Base-by-base conservation (phyloP, 306 rosid species). In the Hippophae gyantsensis region DNA sequence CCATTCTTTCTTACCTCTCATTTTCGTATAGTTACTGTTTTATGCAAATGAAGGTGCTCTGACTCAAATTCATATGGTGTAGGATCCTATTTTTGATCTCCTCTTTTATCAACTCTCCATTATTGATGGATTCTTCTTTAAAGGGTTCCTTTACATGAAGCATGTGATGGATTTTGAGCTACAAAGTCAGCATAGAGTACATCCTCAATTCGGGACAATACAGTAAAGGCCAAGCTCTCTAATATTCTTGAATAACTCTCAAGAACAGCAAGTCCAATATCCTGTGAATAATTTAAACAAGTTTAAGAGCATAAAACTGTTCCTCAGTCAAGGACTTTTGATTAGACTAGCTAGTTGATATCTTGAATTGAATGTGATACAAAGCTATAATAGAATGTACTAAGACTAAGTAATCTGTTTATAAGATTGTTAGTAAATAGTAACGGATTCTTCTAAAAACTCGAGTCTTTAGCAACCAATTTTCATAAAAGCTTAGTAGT, bases 171-270 rank as follows among this genome's bases (percentile, higher is more conserved):
- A 70, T 61, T 82, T 71, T 78, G 94, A 50, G 88, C 61, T 3
- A 40, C 60, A 42, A 1, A 54, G 76, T 93, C 99, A 43, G 99
- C 95, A 42, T 78, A 62, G 8, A 86, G 87, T 41, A 93, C 97
- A 75, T 93, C 99, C 50, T 93, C 99, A 45, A 93, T 82, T 69
- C 95, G 84, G 51, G 99, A 93, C 60, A 80, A 72, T 48, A 93
- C 95, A 25, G 99, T 93, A 62, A 73, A 93, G 41, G 99, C 99
- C 70, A 93, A 79, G 81, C 97, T 93, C 67, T 93, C 99, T 44
- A 93, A 72, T 67, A 88, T 84, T 74, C 99, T 84, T 52, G 99
- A 93, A 65, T 93, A 93, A 63, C 99, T 93, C 75, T 93, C 99
- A 18, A 93, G 80, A 77, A 82, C 77, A 44, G 99, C 99, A 62